Evolutionary conservation across 352 stramenopile species (phyloP), one percentile per base, ranked within the genome.

Genomic region (Plasmopara viticola): DNA sequence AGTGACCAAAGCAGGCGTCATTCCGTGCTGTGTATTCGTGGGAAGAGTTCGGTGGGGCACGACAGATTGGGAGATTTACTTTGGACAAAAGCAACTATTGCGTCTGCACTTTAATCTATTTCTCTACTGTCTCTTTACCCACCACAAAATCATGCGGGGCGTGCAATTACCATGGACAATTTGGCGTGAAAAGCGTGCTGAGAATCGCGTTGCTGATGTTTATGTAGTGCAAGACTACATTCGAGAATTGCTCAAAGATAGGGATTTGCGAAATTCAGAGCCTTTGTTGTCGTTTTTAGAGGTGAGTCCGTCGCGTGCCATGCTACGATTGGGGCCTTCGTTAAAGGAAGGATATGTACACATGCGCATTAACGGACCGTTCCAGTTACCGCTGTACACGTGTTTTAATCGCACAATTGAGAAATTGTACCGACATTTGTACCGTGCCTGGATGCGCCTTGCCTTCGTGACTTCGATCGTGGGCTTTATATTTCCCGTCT

Each of bases 341-440:
- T 53, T 91, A 15, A 94, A 94, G 30, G 84, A 94, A 62, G 84
- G 84, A 13, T 94, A 94, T 56, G 84, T 90, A 44, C 84, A 94
- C 67, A 90, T 94, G 84, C 81, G 83, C 64, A 88, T 90, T 52
- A 94, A 91, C 60, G 84, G 84, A 50, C 71, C 84, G 41, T 90
- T 92, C 54, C 84, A 94, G 51, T 49, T 94, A 40, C 84, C 84
- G 48, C 66, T 94, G 9, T 90, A 94, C 60, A 82, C 76, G 40
- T 94, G 83, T 57, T 87, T 90, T 34, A 91, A 87, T 54, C 81
- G 73, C 43, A 88, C 77, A 13, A 87, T 94, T 51, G 84, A 94
- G 56, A 65, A 70, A 6, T 37, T 94, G 14, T 94, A 94, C 50
- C 75, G 84, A 12, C 84, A 92, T 70, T 53, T 90, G 50, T 94